Evolutionary conservation across 495 filamentous ascomycete species (phyloP), one percentile per base, ranked within the genome.

Genomic region (Hypoxylon subgilvum): DNA sequence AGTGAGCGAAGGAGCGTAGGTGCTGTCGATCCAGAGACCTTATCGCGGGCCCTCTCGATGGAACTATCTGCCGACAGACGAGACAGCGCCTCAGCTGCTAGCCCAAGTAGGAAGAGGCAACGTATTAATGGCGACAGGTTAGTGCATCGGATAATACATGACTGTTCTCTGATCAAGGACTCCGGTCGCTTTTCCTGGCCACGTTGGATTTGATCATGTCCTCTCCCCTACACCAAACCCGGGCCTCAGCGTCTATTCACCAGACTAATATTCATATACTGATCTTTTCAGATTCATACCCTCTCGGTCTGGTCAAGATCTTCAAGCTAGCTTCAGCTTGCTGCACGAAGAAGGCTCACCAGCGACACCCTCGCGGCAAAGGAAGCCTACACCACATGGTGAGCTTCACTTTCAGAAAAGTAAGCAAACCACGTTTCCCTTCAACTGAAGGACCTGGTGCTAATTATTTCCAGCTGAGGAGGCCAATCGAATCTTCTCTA

Each of bases 391-490:
- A 17, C 90, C 91, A 13, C 89, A 96, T 66, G 87, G 90, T 14
- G 93, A 97, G 72, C 81, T 97, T 52, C 87, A 97, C 69, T 96
- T 94, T 64, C 94, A 98, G 69, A 89, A 83, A 71, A 94, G 92
- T 96, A 79, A 70, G 88, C 74, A 32, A 4, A 14, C 16, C 32
- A 19, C 18, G 30, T 18, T 31, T 59, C 19, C 21, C 17, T 17
- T 46, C 16, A 10, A 30, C 6, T 10, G 5, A 16, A 10, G 34
- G 17, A 18, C 16, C 12, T 8, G 13, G 48, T 63, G 57, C 74
- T 88, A 66, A 87, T 69, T 62, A 45, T 49, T 9, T 58, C n/a
- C 64, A 97, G 92, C 88, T 32, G 91, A 96, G 74, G 90, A 96
- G 83, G 95, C 94, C 17, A 96, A 97, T 59, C 81, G 87, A 48